Conservation (phyloP, 805 yeast genomes). For the Hanseniaspora thailandica region DNA sequence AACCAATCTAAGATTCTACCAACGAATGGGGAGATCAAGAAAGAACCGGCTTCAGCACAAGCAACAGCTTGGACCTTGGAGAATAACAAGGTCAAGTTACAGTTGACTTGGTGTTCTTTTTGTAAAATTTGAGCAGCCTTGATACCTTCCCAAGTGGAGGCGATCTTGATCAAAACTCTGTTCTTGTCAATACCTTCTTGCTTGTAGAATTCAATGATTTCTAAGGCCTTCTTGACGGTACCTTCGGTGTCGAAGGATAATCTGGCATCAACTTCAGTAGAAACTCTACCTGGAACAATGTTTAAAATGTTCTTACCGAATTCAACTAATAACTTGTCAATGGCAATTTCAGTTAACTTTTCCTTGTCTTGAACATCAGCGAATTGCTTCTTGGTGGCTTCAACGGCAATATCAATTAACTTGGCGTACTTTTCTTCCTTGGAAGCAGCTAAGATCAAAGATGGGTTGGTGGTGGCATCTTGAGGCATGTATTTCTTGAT, state of each 20-base stretch:
- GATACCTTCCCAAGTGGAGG: constrained; percentile 98
- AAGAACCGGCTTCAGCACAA: constrained; percentile 93
- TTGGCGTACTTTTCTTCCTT: constrained; percentile 80
- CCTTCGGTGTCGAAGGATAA: constrained; percentile 91
- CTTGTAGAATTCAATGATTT: constrained; percentile 79
- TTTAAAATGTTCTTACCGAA: constrained; percentile 87
- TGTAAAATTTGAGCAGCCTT: constrained; percentile 96
- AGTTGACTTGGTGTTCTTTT: constrained; percentile 78
- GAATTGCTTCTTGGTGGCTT: constrained; percentile 53
- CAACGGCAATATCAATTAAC: constrained; percentile 83
- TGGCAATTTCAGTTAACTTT: constrained; percentile 67
- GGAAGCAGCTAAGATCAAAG: constrained; percentile 90
- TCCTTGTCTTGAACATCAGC: constrained; percentile 31
- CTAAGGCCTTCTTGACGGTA: constrained; percentile 84
- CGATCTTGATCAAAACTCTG: constrained; percentile 87
- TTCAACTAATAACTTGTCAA: constrained; percentile 87
- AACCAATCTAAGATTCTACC: constrained; percentile 98
- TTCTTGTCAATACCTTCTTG: constrained; percentile 76
- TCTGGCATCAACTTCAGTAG: constrained; percentile 98
- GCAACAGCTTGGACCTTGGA: constrained; percentile 97
- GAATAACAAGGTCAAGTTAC: constrained; percentile 89
- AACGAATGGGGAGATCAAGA: constrained; percentile 95
- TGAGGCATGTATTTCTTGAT: constrained; percentile 97
- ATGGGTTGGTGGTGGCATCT: constrained; percentile 98
- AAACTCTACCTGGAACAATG: constrained; percentile 97